Conservation (phyloP, 139 green algal species). For the Zygnema circumcarinatum region DNA sequence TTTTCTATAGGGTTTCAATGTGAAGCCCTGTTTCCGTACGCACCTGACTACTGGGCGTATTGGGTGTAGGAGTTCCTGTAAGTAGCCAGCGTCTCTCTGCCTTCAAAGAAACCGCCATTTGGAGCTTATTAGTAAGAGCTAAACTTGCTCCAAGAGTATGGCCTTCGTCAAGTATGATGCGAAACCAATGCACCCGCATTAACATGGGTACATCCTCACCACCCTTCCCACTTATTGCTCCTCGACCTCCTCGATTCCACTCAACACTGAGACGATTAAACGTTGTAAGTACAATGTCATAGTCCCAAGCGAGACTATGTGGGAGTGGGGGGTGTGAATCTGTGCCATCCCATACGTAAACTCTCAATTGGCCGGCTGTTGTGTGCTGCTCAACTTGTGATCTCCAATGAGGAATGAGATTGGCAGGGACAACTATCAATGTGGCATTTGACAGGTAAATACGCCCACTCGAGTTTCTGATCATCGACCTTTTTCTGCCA, state of each 20-base stretch:
- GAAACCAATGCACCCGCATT: slow-evolving; percentile 87
- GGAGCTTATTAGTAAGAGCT: slow-evolving; percentile 84
- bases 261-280: slow-evolving; percentile 72
- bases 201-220: slow-evolving; percentile 27
- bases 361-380: slow-evolving; percentile 60
- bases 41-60: slow-evolving; percentile 61
- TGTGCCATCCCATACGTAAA: slow-evolving; percentile 65
- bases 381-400: slow-evolving; percentile 74
- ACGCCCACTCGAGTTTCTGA: background rate
- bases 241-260: slow-evolving; percentile 59
- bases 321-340: slow-evolving; percentile 26
- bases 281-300: slow-evolving; percentile 78
- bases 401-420: slow-evolving; percentile 88
- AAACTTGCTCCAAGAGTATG: slow-evolving; percentile 81
- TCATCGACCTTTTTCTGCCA: background rate
- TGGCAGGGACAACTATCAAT: slow-evolving; percentile 86
- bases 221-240: slow-evolving; percentile 50
- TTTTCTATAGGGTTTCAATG: no score
- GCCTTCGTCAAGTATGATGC: slow-evolving; percentile 93
- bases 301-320: slow-evolving; percentile 82
- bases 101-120: slow-evolving; percentile 75
- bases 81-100: slow-evolving; percentile 89
- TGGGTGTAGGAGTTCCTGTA: slow-evolving; percentile 85
- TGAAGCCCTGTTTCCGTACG: background rate
- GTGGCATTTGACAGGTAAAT: slow-evolving; percentile 88